Evolutionary conservation across 2,329 filamentous ascomycete species (phyloP).

Genomic region (Fusarium multiceps): DNA sequence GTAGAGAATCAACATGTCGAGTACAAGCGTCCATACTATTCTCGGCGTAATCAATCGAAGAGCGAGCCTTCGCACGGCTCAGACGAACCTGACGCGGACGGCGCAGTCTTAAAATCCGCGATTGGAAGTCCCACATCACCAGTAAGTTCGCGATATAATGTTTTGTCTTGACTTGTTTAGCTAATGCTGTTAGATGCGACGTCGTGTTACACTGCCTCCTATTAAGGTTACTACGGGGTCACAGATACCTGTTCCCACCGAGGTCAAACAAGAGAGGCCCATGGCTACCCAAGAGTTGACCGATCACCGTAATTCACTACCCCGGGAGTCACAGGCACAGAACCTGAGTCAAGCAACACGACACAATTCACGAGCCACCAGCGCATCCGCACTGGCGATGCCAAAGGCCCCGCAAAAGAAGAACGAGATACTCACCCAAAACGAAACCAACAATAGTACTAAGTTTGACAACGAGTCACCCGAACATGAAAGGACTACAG

Average conservation of each 20-base stretch:
- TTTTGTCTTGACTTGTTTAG: neutral
- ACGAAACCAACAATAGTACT: neutral
- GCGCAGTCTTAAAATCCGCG: neutral
- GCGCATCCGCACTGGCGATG: neutral
- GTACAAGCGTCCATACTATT: constrained; percentile 54
- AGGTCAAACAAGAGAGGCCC: constrained; percentile 17
- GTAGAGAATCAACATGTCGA: constrained; percentile 34
- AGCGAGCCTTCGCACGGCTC: constrained; percentile 55
- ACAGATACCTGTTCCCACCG: constrained; percentile 44
- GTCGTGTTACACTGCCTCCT: constrained; percentile 46
- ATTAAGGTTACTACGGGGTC: constrained; percentile 31
- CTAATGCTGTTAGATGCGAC: constrained; percentile 34
- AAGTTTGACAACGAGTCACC: constrained; percentile 23
- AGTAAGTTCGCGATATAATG: constrained; percentile 7
- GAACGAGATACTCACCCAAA: neutral
- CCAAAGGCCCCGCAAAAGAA: neutral
- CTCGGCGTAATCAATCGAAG: constrained; percentile 59
- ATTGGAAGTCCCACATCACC: constrained; percentile 20
- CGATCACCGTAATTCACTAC: neutral
- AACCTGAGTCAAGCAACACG: neutral
- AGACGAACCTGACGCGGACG: constrained; percentile 30
- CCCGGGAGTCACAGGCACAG: neutral
- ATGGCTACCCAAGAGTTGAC: neutral
- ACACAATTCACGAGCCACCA: neutral
- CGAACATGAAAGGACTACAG: constrained; percentile 1